Evolutionary conservation across 371 early-diverging fungal genomes (phyloP).

Genomic region (Parasitella parasitica): DNA sequence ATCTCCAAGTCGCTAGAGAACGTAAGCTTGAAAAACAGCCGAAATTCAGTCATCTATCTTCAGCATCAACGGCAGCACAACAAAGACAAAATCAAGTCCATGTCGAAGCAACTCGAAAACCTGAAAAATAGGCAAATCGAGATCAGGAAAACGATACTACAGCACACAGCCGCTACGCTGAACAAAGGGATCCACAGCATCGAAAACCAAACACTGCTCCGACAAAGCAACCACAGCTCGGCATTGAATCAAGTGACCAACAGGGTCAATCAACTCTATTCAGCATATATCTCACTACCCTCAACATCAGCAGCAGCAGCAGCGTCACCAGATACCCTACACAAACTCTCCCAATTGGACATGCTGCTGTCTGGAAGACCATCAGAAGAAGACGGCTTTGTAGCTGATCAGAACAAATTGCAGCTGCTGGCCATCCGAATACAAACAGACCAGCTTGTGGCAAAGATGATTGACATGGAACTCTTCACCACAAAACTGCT

Average conservation of each 20-base stretch:
- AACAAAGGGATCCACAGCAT: conserved; percentile 37
- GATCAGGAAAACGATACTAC: conserved; percentile 59
- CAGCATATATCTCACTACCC: background rate
- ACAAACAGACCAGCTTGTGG: conserved; percentile 12
- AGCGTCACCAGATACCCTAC: background rate
- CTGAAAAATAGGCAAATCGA: conserved; percentile 57
- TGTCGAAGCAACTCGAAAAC: conserved; percentile 66
- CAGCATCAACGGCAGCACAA: conserved; percentile 33
- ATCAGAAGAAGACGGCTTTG: background rate
- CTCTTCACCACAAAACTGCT: conserved; percentile 19
- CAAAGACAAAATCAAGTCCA: conserved; percentile 62
- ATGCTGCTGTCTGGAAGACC: conserved; percentile 1
- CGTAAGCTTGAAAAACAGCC: conserved; percentile 31
- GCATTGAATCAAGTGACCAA: conserved; percentile 1
- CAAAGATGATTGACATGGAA: conserved; percentile 29
- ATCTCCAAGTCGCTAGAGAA: conserved; percentile 46
- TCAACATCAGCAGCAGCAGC: background rate
- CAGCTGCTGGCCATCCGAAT: conserved; percentile 14
- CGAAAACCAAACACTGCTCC: background rate
- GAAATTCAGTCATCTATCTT: conserved; percentile 19
- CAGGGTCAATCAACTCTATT: background rate
- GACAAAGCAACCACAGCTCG: background rate
- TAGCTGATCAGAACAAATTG: background rate
- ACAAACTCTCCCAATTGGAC: conserved; percentile 4
- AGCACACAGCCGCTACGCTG: conserved; percentile 69